A percentile compares a stretch with the other conserved stretches of the same genome.
Conservation (phyloP, 2,329 filamentous ascomycete genomes). For the Talaromyces sp. region DNA sequence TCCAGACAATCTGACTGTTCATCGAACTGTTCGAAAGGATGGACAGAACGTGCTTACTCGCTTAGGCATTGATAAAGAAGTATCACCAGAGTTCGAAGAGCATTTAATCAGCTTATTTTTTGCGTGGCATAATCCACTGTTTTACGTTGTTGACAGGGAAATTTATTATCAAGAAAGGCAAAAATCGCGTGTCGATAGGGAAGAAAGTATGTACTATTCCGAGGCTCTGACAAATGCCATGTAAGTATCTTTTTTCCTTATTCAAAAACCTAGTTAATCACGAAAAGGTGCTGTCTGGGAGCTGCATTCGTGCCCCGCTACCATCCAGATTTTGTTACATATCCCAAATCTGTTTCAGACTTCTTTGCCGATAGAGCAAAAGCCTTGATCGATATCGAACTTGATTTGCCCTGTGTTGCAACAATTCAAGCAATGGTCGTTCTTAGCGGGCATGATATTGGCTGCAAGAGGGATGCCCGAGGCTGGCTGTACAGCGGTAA, state of each 20-base stretch:
- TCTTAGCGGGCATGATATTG: conserved; percentile 37
- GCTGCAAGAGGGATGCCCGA: conserved; percentile 32
- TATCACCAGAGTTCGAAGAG: conserved; percentile 26
- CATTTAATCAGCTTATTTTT: conserved; percentile 38
- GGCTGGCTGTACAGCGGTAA: conserved; percentile 41
- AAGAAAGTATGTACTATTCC: conserved; percentile 20
- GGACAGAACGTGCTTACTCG: conserved; percentile 15
- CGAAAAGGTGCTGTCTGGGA: conserved; percentile 27
- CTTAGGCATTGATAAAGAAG: conserved; percentile 22
- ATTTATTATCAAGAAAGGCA: conserved; percentile 18
- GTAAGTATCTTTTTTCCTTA: conserved; percentile 12
- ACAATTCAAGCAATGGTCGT: conserved; percentile 42
- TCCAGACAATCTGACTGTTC: conserved; percentile 6
- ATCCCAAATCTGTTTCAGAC: conserved; percentile 31
- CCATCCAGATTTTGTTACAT: conserved; percentile 27
- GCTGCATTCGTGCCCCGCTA: conserved; percentile 32
- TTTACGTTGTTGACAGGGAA: conserved; percentile 31
- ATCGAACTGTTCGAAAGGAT: conserved; percentile 1
- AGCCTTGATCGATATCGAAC: conserved; percentile 38
- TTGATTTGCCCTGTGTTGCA: conserved; percentile 40
- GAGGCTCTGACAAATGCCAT: conserved; percentile 23
- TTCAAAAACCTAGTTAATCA: too few species aligned
- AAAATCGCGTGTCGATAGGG: conserved; percentile 13
- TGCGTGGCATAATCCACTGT: conserved; percentile 36
- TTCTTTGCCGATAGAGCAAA: conserved; percentile 37